These are phyloP conservation scores for Pseudognaphalium luteoalbum DNA, from an alignment of 129 eudicot species.

Conservation along the genomic window DNA sequence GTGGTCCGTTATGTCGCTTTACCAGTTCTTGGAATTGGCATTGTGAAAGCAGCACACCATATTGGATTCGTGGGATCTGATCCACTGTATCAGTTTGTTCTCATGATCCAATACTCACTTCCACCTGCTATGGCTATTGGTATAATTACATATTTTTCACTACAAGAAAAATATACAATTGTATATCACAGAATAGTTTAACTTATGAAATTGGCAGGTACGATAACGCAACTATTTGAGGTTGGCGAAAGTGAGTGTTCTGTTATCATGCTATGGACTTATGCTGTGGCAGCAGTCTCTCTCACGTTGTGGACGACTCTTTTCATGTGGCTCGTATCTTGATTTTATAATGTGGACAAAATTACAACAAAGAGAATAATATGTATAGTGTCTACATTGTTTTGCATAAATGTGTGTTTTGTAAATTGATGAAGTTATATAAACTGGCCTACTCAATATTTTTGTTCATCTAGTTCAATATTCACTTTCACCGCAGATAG, in stretches of 20 bases:
- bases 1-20: slow-evolving; percentile 50
- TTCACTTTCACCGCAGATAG: not conserved
- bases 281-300: slow-evolving; percentile 42
- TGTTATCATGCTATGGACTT: slow-evolving; percentile 59
- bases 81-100: slow-evolving; percentile 56
- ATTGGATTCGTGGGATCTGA: slow-evolving; percentile 61
- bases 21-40: slow-evolving; percentile 51
- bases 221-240: slow-evolving; percentile 57
- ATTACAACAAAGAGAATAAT: not conserved
- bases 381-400: not conserved
- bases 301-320: slow-evolving; percentile 46
- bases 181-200: not conserved
- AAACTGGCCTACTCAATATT: not conserved
- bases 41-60: slow-evolving; percentile 51
- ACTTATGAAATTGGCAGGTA: slow-evolving; percentile 37
- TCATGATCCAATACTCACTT: slow-evolving; percentile 66
- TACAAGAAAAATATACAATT: not conserved
- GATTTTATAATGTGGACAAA: not conserved
- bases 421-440: not conserved
- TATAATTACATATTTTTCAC: slow-evolving; percentile 13
- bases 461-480: not conserved
- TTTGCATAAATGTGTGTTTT: not conserved
- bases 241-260: slow-evolving; percentile 61
- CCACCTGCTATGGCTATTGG: slow-evolving; percentile 80
- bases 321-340: slow-evolving; percentile 50